phyloP scores from a whole-genome alignment of 2,329 filamentous ascomycete species.

The Venturiaceae sp. region DNA sequence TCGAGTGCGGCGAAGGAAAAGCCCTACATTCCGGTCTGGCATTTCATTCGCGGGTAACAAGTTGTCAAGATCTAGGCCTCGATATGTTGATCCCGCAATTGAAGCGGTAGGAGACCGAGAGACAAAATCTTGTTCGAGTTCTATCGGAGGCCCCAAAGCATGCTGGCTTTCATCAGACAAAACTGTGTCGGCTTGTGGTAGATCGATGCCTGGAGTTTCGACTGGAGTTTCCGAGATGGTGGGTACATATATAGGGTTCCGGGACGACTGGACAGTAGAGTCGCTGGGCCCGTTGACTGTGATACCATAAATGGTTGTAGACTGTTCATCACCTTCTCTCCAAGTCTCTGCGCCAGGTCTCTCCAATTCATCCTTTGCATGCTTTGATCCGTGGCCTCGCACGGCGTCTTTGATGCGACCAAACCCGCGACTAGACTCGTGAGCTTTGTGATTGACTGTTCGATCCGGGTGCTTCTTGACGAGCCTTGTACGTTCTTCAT shows the following conservation, averaged over 20 bases:
- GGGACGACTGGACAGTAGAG: not conserved
- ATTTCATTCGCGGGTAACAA: constrained; percentile 40
- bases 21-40: constrained; percentile 33
- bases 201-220: constrained; percentile 15
- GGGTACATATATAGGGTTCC: constrained; percentile 20
- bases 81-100: constrained; percentile 47
- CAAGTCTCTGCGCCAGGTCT: constrained; percentile 11
- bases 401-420: constrained; percentile 81
- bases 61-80: constrained; percentile 50
- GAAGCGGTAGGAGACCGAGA: constrained; percentile 37
- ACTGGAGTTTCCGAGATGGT: constrained; percentile 23
- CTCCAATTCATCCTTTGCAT: constrained; percentile 25
- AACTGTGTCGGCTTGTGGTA: constrained; percentile 11
- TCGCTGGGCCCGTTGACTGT: not conserved
- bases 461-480: constrained; percentile 19
- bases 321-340: constrained; percentile 1
- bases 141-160: constrained; percentile 11
- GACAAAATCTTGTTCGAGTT: constrained; percentile 9
- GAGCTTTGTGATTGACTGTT: constrained; percentile 17
- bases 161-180: constrained; percentile 13
- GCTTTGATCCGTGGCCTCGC: constrained; percentile 29
- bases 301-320: constrained; percentile 11
- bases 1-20: constrained; percentile 52
- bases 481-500: constrained; percentile 28
- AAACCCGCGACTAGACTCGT: constrained; percentile 41